phyloP scores from a whole-genome alignment of 1,284 basidiomycete species.

The Sporisorium reilianum region DNA sequence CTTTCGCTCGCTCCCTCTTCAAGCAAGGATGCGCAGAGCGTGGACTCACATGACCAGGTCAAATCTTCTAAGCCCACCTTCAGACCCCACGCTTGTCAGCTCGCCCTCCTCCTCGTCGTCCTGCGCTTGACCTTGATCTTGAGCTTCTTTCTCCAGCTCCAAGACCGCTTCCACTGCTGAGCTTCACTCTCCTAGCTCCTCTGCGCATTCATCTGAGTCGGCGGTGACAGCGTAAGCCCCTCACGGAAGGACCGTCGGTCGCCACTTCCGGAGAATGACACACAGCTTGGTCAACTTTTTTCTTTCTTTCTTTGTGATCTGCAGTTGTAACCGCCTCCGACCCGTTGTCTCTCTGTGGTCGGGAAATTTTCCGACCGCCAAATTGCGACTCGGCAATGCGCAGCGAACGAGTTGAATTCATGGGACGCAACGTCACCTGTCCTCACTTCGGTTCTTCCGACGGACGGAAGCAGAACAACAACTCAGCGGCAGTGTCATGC shows the following conservation, averaged over 20 bases:
- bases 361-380: conserved; percentile 9
- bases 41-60: conserved; percentile 4
- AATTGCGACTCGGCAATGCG: conserved; percentile 16
- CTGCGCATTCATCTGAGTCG: neutral
- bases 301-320: neutral
- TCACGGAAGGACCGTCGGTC: neutral
- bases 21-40: neutral
- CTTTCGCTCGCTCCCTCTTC: neutral
- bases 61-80: conserved; percentile 2
- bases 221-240: neutral
- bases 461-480: neutral
- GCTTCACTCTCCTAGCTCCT: neutral
- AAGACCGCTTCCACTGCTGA: neutral
- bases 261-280: neutral
- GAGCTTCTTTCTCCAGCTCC: neutral
- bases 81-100: neutral
- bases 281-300: neutral
- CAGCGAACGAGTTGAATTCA: neutral
- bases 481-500: neutral
- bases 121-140: neutral
- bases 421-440: conserved; percentile 19
- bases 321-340: too few relatives aligned
- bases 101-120: neutral
- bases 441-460: neutral
- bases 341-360: too few relatives aligned